Base-by-base conservation (phyloP, 768 basidiomycete species). In the Hericium rajendrae region DNA sequence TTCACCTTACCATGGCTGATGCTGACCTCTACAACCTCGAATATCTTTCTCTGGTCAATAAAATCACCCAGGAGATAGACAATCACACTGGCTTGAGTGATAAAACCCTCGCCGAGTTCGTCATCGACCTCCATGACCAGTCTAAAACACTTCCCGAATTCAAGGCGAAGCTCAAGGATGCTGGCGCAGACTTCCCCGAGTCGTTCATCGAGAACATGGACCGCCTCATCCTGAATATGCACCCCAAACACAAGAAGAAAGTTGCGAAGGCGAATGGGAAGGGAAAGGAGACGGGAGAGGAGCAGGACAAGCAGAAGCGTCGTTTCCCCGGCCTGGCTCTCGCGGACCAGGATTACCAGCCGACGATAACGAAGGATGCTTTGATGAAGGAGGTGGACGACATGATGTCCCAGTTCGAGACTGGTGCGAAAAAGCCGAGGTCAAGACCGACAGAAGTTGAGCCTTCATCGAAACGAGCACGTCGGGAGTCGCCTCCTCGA, bases 61-160 rank as follows among this genome's bases (percentile, higher is more conserved):
- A 91, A 69, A 90, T 99, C 66, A 88, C 88, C 0, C 91, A 94
- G 70, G 94, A 98, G 69, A 83, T 97, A 49, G 83, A 87, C 71
- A 97, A 97, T 65, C 84, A 97, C 68, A 78, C 81, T 53, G 86
- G 83, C 15, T 71, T 90, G 39, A 88, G 85, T 68, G 94, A 99
- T 78, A 95, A 94, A 69, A 87, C 88, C 2, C 78, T 95, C 50
- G 94, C 97, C 12, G 95, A 98, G 74, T 99, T 94, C 70, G 83
- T 98, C 60, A 93, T 99, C 62, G 74, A 81, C 61, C 81, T 97
- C 57, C 95, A 98, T 72, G 87, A 88, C 62, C 72, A 88, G 64
- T 86, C 87, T 68, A 87, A 86, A 62, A 85, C 82, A 60, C 76
- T 93, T 53, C 74, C 77, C 6, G 82, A 83, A 50, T 99, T 98